These are phyloP conservation scores for Carpinus fangiana DNA, from an alignment of 306 rosid genomes.

Conservation along the genomic window DNA sequence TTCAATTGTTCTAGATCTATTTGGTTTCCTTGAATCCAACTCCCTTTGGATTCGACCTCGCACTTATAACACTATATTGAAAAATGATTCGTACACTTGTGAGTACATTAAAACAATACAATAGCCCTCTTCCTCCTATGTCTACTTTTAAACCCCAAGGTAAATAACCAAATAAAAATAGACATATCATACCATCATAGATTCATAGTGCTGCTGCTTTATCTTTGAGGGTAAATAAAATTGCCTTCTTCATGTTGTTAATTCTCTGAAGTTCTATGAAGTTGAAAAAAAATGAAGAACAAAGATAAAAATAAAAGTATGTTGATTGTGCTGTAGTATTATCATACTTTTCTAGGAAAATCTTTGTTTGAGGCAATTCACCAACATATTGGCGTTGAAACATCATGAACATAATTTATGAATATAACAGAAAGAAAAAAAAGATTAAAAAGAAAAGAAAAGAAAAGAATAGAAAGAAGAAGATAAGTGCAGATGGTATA, in stretches of 20 bases:
- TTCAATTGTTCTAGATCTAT: too few relatives aligned
- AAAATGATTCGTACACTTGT: too few relatives aligned
- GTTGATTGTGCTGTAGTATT: background rate
- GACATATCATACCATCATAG: background rate
- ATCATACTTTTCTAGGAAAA: background rate
- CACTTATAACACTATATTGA: too few relatives aligned
- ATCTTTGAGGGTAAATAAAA: background rate
- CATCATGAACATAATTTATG: background rate
- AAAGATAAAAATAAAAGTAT: background rate
- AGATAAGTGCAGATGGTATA: background rate
- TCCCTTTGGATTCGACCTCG: too few relatives aligned
- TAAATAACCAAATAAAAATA: slow-evolving; percentile 27
- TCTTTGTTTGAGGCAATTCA: background rate
- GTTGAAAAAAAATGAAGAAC: background rate
- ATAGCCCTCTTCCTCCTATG: slow-evolving; percentile 65
- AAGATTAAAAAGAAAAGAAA: too few relatives aligned
- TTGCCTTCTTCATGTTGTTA: background rate
- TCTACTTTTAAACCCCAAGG: slow-evolving; percentile 91
- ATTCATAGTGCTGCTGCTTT: background rate
- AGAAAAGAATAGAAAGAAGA: too few relatives aligned
- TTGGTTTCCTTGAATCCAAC: too few relatives aligned
- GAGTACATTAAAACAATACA: too few relatives aligned
- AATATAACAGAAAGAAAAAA: background rate
- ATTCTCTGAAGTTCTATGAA: background rate
- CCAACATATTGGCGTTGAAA: background rate